phyloP scores from a whole-genome alignment of 108 stramenopile species.

The Mediolabrus comicus region DNA sequence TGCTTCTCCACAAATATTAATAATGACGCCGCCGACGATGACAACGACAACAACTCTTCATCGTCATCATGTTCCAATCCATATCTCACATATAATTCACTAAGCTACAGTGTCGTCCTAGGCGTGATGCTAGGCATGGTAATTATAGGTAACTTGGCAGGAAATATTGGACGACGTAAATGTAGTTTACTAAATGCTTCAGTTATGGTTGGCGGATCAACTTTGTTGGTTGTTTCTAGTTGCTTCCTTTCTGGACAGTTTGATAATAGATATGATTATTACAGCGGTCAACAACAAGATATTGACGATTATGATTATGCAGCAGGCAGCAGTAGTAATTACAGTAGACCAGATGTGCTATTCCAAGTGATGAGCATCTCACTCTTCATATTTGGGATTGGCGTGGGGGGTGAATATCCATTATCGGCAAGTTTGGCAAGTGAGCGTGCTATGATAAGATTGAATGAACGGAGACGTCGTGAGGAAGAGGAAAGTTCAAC shows the following conservation, averaged over 20 bases:
- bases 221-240: not conserved
- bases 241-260: not conserved
- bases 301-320: no score
- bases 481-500: not conserved
- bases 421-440: conserved; percentile 55
- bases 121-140: conserved; percentile 75
- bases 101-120: conserved; percentile 57
- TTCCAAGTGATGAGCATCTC: conserved; percentile 41
- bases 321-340: no score
- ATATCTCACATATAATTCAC: conserved; percentile 33
- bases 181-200: conserved; percentile 63
- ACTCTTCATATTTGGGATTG: conserved; percentile 68
- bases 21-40: not conserved
- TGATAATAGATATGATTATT: not conserved
- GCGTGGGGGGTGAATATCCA: conserved; percentile 81
- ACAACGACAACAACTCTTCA: no score
- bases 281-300: not conserved
- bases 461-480: not conserved
- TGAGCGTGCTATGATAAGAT: conserved; percentile 56
- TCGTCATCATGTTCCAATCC: conserved; percentile 17
- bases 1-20: conserved; percentile 28
- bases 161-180: conserved; percentile 51
- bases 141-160: conserved; percentile 48
- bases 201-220: conserved; percentile 37
- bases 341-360: conserved; percentile 7